These are phyloP conservation scores for Coemansia sp. DNA, from an alignment of 192 early-diverging fungal genomes.

Conservation along the genomic window DNA sequence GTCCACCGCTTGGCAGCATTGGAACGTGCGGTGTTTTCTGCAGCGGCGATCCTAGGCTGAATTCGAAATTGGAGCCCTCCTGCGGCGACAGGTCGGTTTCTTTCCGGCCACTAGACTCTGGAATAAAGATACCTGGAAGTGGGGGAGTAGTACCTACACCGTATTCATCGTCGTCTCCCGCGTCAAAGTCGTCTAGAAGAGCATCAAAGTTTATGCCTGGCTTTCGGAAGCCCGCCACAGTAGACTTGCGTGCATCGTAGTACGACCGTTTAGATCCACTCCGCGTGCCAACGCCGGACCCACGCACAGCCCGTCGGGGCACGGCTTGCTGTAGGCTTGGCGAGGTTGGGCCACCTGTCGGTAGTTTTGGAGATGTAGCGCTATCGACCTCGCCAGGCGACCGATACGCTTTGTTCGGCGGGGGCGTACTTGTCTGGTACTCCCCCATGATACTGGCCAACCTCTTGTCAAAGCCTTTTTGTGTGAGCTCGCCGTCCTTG, in stretches of 20 bases:
- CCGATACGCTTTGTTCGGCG: not conserved
- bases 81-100: constrained; percentile 11
- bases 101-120: not conserved
- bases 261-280: constrained; percentile 20
- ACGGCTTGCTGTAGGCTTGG: not conserved
- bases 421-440: constrained; percentile 26
- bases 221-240: constrained; percentile 37
- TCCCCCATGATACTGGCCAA: constrained; percentile 56
- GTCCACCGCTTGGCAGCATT: constrained; percentile 12
- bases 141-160: not conserved
- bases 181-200: constrained; percentile 38
- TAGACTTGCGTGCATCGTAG: constrained; percentile 47
- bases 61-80: constrained; percentile 9
- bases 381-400: not conserved
- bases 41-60: constrained; percentile 21
- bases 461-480: constrained; percentile 74
- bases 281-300: not conserved
- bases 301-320: not conserved
- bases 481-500: constrained; percentile 68
- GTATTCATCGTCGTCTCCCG: constrained; percentile 13
- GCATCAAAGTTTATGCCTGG: constrained; percentile 52
- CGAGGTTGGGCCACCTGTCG: not conserved
- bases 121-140: not conserved
- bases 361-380: not conserved
- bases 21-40: constrained; percentile 28